These are phyloP conservation scores for Sextonia rubra DNA, from an alignment of 164 flowering plant species.

Conservation along the genomic window DNA sequence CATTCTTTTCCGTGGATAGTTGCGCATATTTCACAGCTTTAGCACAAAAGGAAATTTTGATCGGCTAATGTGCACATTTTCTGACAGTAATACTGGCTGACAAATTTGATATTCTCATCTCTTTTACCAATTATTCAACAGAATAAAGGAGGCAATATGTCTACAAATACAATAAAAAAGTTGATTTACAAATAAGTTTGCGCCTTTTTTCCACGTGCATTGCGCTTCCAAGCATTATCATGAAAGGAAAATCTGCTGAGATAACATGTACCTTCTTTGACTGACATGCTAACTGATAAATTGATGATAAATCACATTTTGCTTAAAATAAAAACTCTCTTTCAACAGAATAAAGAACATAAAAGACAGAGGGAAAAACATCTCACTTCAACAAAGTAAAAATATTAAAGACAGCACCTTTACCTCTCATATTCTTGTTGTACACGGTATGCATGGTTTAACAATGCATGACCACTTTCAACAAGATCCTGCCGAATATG, in stretches of 20 bases:
- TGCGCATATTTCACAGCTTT: background rate
- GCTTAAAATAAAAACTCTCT: background rate
- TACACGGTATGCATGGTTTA: constrained; percentile 79
- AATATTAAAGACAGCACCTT: background rate
- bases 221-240: no score
- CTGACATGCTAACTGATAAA: background rate
- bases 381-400: background rate
- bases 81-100: background rate
- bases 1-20: background rate
- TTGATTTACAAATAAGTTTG: no score
- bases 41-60: background rate
- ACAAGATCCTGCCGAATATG: constrained; percentile 73
- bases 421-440: constrained; percentile 95
- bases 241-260: no score
- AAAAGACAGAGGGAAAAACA: background rate
- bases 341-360: no score
- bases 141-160: no score
- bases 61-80: constrained; percentile 1
- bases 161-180: no score
- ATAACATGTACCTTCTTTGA: background rate
- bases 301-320: background rate
- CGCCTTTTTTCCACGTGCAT: no score
- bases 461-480: constrained; percentile 84
- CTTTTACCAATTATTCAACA: background rate
- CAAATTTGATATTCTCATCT: background rate